Conservation (phyloP, 495 filamentous ascomycete genomes). For the Cercophora newfieldiana region DNA sequence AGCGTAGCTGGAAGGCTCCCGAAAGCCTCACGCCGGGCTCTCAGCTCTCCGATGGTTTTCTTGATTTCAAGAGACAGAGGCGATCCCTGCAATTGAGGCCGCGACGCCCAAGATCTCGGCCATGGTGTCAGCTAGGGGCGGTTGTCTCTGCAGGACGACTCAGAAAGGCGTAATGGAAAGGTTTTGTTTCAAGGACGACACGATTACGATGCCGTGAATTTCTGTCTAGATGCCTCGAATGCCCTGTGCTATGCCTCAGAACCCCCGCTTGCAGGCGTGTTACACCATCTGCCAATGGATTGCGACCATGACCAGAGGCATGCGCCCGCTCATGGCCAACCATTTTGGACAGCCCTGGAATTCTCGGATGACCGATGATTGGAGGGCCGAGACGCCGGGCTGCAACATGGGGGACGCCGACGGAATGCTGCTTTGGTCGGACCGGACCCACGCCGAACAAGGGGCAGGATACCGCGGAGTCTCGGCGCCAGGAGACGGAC, state of each 20-base stretch:
- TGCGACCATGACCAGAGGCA: neutral
- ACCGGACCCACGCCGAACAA: neutral
- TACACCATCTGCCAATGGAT: neutral
- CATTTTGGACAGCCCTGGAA: neutral
- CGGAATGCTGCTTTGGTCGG: neutral
- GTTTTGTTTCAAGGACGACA: neutral
- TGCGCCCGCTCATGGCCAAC: neutral
- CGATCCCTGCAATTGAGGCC: neutral
- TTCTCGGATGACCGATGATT: neutral
- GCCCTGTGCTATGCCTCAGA: neutral
- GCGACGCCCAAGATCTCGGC: conserved; percentile 1
- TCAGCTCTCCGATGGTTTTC: neutral
- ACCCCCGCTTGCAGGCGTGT: neutral
- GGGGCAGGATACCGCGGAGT: neutral
- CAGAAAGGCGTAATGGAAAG: neutral
- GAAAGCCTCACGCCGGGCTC: neutral
- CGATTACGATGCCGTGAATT: neutral
- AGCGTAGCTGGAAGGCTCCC: neutral
- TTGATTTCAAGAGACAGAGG: conserved; percentile 2
- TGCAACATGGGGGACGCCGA: neutral
- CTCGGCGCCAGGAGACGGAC: neutral
- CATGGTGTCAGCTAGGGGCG: neutral
- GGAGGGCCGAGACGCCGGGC: neutral
- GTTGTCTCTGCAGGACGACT: too few relatives aligned
- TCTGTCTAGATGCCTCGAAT: neutral